Evolutionary conservation across 2,329 filamentous ascomycete genomes (phyloP), one percentile per base, ranked within the genome.

Genomic region (Atkinsonella hypoxylon): DNA sequence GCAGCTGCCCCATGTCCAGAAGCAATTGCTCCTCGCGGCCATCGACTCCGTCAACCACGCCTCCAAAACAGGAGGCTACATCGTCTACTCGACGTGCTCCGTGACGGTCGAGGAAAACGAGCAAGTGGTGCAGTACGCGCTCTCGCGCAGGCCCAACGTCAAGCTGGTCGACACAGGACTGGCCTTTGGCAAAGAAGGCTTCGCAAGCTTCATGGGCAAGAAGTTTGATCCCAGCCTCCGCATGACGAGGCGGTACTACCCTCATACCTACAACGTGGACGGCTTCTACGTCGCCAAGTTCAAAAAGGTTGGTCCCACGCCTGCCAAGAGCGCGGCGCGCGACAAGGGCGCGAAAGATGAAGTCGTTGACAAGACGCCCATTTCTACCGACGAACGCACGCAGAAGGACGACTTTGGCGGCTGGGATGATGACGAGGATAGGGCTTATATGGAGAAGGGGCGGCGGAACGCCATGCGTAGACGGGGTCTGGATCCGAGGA

Each of bases 211-310:
- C 70, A 86, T 86, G 74, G 87, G 89, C 70, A 97, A 97, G 76
- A 82, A 80, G 53, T 98, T 98, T 70, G 86, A 95, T 64, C 78
- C 85, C 6, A 86, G 81, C 58, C 81, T 98, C 73, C 87, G 85
- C 62, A 74, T 90, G 64, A 90, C 89, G 15, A 76, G 88, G 56
- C 77, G 90, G 51, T 95, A 89, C 73, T 95, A 94, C 70, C 89
- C 89, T 0, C 89, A 95, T 66, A 79, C 85, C 18, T 89, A 93
- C 73, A 95, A 96, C 70, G 89, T 98, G 34, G 93, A 97, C 66
- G 93, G 93, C 56, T 98, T 98, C 82, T 98, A 89, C 66, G 93
- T 98, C 54, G 88, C 89, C 62, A 98, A 98, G 70, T 86, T 98
- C 71, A 90, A 95, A 70, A 98, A 98, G 77, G 81, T 81, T 15